Conservation (phyloP, 116 monocot species). For the Phalaenopsis hybrid region DNA sequence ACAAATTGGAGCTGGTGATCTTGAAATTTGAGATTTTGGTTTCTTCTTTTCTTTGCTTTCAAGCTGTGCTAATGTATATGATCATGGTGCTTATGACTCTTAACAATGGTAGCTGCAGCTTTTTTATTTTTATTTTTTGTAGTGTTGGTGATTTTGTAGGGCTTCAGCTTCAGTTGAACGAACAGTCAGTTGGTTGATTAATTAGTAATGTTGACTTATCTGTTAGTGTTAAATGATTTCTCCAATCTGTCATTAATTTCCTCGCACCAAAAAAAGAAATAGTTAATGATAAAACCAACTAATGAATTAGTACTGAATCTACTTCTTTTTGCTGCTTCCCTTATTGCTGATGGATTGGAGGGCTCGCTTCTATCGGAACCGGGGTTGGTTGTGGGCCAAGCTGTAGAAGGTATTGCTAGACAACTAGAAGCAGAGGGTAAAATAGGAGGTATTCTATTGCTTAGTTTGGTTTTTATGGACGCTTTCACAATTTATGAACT, state of each 20-base stretch:
- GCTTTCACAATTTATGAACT: no score
- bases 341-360: no score
- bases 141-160: background rate
- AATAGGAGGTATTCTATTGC: no score
- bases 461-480: no score
- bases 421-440: no score
- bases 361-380: no score
- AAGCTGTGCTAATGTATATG: background rate
- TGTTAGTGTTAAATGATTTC: background rate
- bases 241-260: background rate
- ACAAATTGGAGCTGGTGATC: slow-evolving; percentile 4
- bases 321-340: no score
- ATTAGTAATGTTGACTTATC: background rate
- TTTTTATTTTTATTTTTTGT: background rate
- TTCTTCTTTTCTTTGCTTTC: background rate
- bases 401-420: no score
- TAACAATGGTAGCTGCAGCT: background rate
- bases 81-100: background rate
- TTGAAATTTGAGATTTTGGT: background rate
- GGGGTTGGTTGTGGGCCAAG: no score
- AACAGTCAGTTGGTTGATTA: background rate
- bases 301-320: no score
- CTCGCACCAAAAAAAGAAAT: no score
- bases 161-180: background rate
- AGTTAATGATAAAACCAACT: no score